A percentile compares a stretch with the other conserved stretches of the same genome.
Evolutionary conservation across 169 alveolate species (phyloP).

Genomic region (Plasmodium cynomolgi): DNA sequence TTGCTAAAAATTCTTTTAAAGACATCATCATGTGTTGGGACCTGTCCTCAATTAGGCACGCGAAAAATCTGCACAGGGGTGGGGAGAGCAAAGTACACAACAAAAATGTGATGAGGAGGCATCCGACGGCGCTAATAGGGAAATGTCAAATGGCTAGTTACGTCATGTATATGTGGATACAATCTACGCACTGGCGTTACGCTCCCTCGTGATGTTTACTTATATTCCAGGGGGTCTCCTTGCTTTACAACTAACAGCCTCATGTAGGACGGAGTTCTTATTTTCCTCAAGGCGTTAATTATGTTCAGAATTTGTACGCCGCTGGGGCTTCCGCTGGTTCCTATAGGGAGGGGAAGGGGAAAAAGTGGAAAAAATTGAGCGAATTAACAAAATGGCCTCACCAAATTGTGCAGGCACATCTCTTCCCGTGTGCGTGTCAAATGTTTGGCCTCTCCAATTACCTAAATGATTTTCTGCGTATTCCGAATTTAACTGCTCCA

Average conservation of each 20-base stretch:
- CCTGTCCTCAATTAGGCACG: slow-evolving; percentile 82
- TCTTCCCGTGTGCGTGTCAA: background rate
- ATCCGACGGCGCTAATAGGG: background rate
- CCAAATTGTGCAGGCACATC: background rate
- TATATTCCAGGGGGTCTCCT: slow-evolving; percentile 86
- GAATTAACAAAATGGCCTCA: background rate
- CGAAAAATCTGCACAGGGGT: slow-evolving; percentile 75
- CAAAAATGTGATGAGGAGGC: background rate
- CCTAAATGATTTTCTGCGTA: slow-evolving; percentile 86
- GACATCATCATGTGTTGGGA: slow-evolving; percentile 87
- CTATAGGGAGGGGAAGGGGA: background rate
- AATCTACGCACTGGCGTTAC: background rate
- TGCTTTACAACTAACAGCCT: slow-evolving; percentile 82
- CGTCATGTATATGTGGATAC: background rate
- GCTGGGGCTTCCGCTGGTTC: slow-evolving; percentile 75
- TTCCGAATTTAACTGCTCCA: slow-evolving; percentile 87
- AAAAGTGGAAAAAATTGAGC: background rate
- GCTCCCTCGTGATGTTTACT: slow-evolving; percentile 35
- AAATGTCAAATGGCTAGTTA: background rate
- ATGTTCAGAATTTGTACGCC: slow-evolving; percentile 83
- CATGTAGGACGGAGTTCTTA: slow-evolving; percentile 82
- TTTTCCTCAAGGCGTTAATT: slow-evolving; percentile 79
- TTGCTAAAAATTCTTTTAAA: slow-evolving; percentile 81
- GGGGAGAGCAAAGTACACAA: background rate
- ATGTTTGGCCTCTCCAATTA: slow-evolving; percentile 4